These are phyloP conservation scores for Symmetrospora coprosmae DNA, from an alignment of 768 basidiomycete genomes.

Conservation along the genomic window DNA sequence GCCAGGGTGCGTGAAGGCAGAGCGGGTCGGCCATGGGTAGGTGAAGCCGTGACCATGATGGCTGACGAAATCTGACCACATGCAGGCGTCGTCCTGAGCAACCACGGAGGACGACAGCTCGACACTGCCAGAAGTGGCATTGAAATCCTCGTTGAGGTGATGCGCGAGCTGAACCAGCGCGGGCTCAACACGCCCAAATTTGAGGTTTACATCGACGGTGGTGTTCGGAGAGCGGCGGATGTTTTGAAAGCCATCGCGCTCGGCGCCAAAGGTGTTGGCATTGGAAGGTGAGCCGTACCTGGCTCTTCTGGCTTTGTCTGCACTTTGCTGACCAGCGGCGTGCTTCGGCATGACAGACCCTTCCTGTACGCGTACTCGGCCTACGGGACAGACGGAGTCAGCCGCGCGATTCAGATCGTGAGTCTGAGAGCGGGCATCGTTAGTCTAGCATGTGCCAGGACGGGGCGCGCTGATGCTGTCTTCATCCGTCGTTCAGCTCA, in stretches of 20 bases:
- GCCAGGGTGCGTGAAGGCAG: too few species aligned
- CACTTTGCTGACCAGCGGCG: too few species aligned
- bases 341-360: too few species aligned
- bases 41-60: too few species aligned
- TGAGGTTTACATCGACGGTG: conserved; percentile 68
- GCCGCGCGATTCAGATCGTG: conserved; percentile 64
- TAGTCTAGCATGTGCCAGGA: too few species aligned
- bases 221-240: conserved; percentile 77
- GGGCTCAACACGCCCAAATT: conserved; percentile 54
- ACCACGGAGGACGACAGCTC: conserved; percentile 48
- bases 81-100: conserved; percentile 76
- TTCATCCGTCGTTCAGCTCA: background rate
- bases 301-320: background rate
- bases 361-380: conserved; percentile 78
- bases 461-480: too few species aligned
- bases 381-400: conserved; percentile 77
- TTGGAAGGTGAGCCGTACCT: conserved; percentile 38
- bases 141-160: conserved; percentile 78
- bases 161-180: conserved; percentile 52
- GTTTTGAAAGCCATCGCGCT: conserved; percentile 55
- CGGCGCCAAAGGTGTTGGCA: conserved; percentile 14
- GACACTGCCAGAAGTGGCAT: conserved; percentile 74
- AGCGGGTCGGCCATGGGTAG: too few species aligned
- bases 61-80: too few species aligned
- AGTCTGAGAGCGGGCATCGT: too few species aligned